Conservation (phyloP, 306 rosid genomes). For the Sicyos edulis region DNA sequence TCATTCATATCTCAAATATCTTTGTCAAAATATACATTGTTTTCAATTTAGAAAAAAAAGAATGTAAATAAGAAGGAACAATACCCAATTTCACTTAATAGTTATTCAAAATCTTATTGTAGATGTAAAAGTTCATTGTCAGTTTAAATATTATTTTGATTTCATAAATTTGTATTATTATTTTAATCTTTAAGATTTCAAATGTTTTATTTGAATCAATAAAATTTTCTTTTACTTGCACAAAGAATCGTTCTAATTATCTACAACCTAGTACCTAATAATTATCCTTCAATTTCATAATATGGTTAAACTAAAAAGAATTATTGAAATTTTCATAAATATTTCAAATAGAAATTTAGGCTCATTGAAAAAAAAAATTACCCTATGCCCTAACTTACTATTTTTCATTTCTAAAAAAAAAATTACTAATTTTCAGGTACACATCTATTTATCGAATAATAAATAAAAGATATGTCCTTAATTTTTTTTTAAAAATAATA, state of each 20-base stretch:
- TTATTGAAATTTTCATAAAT: neutral
- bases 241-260: neutral
- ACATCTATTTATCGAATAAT: neutral
- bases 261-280: no score
- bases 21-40: neutral
- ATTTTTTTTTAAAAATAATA: neutral
- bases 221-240: neutral
- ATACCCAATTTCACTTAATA: neutral
- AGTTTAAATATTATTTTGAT: neutral
- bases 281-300: no score
- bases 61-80: neutral
- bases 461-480: neutral
- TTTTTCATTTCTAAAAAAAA: neutral
- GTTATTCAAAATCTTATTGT: neutral
- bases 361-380: neutral
- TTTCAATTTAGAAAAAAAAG: neutral
- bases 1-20: accelerated
- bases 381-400: neutral
- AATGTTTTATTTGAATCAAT: neutral
- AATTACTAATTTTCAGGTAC: neutral
- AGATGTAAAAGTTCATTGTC: neutral
- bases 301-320: no score
- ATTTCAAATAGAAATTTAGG: neutral
- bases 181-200: neutral
- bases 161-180: neutral